These are phyloP conservation scores for Tolypocladium nubicola DNA, from an alignment of 2,329 filamentous ascomycete species.

Conservation along the genomic window DNA sequence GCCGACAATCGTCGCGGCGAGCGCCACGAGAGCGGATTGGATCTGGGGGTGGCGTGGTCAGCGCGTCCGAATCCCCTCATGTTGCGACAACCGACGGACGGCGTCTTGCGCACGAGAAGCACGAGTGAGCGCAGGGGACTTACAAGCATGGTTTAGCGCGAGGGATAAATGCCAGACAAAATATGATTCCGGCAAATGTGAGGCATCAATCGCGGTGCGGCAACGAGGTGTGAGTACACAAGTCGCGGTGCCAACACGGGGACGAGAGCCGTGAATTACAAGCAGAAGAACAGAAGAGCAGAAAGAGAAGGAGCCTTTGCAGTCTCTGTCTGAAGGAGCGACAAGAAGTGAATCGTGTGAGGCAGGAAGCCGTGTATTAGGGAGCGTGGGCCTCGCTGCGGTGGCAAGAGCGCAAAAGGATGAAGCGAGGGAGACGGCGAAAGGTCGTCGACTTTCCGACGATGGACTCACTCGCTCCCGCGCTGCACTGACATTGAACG, in stretches of 20 bases:
- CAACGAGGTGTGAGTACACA: neutral
- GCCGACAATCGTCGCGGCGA: slow-evolving; percentile 40
- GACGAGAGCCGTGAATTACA: neutral
- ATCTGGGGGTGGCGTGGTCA: slow-evolving; percentile 11
- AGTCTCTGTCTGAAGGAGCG: slow-evolving; percentile 7
- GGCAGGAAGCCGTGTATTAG: neutral
- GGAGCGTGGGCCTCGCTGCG: slow-evolving; percentile 1
- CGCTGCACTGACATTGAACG: neutral
- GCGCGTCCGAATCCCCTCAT: neutral
- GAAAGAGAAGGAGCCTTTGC: neutral
- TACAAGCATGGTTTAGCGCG: slow-evolving; percentile 9
- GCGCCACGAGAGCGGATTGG: slow-evolving; percentile 37
- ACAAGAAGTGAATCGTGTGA: slow-evolving; percentile 9
- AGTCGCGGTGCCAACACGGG: neutral
- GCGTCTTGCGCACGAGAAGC: neutral
- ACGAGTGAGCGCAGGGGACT: neutral
- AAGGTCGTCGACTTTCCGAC: neutral
- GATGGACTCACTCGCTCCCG: neutral
- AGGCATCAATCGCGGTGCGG: neutral
- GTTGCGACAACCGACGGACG: neutral
- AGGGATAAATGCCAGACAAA: neutral
- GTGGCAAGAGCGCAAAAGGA: neutral
- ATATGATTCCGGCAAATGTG: neutral
- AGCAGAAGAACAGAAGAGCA: neutral
- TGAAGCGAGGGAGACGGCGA: neutral